Percentiles rank a stretch among this genome's conserved stretches.
These are phyloP conservation scores for Coelastrella sp. DNA, from an alignment of 139 green algal genomes.

Conservation along the genomic window DNA sequence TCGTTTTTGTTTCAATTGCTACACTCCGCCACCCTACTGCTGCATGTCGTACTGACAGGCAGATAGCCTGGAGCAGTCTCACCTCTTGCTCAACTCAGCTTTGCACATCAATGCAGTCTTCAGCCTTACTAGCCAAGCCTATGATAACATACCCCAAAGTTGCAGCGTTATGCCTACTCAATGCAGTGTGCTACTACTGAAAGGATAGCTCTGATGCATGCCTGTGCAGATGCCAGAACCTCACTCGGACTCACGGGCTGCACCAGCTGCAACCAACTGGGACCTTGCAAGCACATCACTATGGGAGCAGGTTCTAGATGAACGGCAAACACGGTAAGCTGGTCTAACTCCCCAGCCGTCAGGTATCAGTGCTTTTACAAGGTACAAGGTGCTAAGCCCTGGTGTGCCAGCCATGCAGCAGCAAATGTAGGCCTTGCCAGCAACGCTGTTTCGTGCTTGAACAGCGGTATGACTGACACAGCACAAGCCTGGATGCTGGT, in stretches of 20 bases:
- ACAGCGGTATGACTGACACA: too few species aligned
- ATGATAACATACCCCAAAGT: background rate
- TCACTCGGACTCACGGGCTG: slow-evolving; percentile 76
- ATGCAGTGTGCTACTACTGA: background rate
- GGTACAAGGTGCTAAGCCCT: background rate
- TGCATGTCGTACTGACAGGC: background rate
- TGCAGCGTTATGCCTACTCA: background rate
- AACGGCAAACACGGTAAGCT: slow-evolving; percentile 49
- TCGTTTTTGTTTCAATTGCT: background rate
- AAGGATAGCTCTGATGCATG: background rate
- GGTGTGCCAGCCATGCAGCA: background rate
- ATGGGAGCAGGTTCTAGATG: slow-evolving; percentile 85
- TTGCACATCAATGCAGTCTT: too few species aligned
- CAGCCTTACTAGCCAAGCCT: background rate
- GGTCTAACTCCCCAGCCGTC: background rate
- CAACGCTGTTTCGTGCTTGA: too few species aligned
- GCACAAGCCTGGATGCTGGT: too few species aligned
- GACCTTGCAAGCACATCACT: slow-evolving; percentile 69
- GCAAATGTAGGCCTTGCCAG: too few species aligned
- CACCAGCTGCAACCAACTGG: slow-evolving; percentile 52
- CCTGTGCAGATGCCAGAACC: slow-evolving; percentile 72
- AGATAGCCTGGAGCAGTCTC: background rate
- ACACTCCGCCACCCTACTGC: background rate
- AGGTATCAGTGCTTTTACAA: background rate
- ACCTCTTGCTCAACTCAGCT: too few species aligned